Conservation (phyloP, 2,329 filamentous ascomycete genomes). For the Fusarium multiceps region DNA sequence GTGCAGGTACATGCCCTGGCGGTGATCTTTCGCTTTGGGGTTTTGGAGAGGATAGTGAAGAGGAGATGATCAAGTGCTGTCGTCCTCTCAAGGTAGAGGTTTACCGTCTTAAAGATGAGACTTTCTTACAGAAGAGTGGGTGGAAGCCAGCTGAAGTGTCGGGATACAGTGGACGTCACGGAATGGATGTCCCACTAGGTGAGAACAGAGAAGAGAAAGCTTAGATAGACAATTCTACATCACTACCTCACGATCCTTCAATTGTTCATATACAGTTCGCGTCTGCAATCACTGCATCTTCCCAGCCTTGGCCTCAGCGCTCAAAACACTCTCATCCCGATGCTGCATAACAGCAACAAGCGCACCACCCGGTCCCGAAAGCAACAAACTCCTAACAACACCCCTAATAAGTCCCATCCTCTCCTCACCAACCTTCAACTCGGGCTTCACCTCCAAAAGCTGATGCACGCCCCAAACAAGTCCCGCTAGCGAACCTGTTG, state of each 20-base stretch:
- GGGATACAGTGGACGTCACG: slow-evolving; percentile 60
- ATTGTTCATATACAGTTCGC: too few species aligned
- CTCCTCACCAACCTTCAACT: slow-evolving; percentile 33
- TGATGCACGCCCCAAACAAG: slow-evolving; percentile 39
- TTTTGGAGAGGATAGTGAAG: slow-evolving; percentile 74
- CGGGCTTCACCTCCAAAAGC: slow-evolving; percentile 27
- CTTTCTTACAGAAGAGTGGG: slow-evolving; percentile 60
- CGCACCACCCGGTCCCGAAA: slow-evolving; percentile 41
- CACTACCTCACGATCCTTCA: not conserved
- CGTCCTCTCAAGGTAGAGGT: slow-evolving; percentile 81
- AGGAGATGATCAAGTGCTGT: slow-evolving; percentile 76
- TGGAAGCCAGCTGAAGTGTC: slow-evolving; percentile 73
- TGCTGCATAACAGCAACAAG: slow-evolving; percentile 44
- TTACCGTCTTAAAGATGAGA: slow-evolving; percentile 68
- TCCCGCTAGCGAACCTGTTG: slow-evolving; percentile 26
- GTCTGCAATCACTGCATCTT: slow-evolving; percentile 34
- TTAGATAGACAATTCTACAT: not conserved
- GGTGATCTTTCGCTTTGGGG: slow-evolving; percentile 87
- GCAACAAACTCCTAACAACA: slow-evolving; percentile 32
- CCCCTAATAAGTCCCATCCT: slow-evolving; percentile 30
- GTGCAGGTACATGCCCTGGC: slow-evolving; percentile 75
- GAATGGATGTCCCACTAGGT: slow-evolving; percentile 40
- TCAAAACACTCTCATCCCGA: slow-evolving; percentile 41
- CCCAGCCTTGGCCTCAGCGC: slow-evolving; percentile 37
- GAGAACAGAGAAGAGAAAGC: slow-evolving; percentile 28